Evolutionary conservation across 352 stramenopile species (phyloP).

Genomic region (Aphanomyces invadans): DNA sequence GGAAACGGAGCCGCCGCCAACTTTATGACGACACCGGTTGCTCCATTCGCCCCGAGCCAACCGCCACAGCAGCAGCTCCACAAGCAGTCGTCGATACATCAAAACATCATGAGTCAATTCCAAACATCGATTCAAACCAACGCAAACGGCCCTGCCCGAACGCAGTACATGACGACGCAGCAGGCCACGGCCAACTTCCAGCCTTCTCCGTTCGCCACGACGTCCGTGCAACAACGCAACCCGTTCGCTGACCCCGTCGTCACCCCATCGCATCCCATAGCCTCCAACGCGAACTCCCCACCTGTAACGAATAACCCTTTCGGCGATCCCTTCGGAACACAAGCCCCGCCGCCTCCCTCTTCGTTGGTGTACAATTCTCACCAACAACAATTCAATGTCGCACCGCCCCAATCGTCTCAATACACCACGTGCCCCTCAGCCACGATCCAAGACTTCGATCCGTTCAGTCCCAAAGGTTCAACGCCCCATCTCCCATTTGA

Average conservation of each 20-base stretch:
- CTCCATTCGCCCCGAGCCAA: not conserved
- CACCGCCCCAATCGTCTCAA: conserved; percentile 2
- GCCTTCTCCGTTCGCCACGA: not conserved
- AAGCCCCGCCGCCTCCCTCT: not conserved
- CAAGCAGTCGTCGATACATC: not conserved
- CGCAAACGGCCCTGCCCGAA: conserved; percentile 4
- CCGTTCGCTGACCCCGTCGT: not conserved
- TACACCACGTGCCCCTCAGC: conserved; percentile 21
- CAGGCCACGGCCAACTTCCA: not conserved
- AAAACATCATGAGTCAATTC: conserved; percentile 18
- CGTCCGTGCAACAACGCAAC: not conserved
- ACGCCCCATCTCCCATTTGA: conserved; percentile 50
- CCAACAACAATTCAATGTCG: not conserved
- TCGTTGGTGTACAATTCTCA: not conserved
- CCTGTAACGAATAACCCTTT: conserved; percentile 3
- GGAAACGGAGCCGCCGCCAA: not conserved
- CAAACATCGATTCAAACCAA: conserved; percentile 12
- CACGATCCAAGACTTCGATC: conserved; percentile 68
- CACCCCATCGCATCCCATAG: not conserved
- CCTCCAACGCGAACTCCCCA: not conserved
- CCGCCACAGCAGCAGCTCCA: not conserved
- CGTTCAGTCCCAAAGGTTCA: conserved; percentile 55
- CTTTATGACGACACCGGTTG: not conserved
- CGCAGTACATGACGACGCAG: conserved; percentile 5
- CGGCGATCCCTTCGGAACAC: conserved; percentile 5